Evolutionary conservation across 164 flowering plant genomes (phyloP), one percentile per base, ranked within the genome.

Genomic region (Aristolochia fimbriata): DNA sequence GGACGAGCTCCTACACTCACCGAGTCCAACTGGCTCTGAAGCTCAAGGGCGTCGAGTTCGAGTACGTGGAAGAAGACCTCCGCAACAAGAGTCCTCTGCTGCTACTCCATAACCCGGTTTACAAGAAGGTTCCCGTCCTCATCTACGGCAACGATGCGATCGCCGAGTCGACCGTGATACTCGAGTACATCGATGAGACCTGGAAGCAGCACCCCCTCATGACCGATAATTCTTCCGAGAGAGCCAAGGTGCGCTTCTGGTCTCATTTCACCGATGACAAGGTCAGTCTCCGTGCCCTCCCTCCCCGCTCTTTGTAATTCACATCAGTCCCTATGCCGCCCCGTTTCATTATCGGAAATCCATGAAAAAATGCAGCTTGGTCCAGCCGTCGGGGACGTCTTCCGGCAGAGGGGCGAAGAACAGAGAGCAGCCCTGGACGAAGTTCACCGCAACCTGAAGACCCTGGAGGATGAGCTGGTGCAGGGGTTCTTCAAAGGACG

Each of bases 41-140:
- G 62, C 67, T 66, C 51, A 70, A 70, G 62, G 70, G 66, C 3
- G 66, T 70, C 16, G 73, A 70, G 49, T 70, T 52, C 33, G 70
- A 70, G 57, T 66, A 65, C 55, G 10, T 58, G 1, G 73, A 70
- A 21, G 73, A 70, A 48, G 70, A 70, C 24, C 63, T 62, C 5
- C 41, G 47, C 57, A 62, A 65, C 66, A 70, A 70, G 66, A 70
- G 73, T 56, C 51, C 63, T 17, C 37, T 25, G 8, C 60, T 70
- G 20, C 49, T 66, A 22, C 59, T 22, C 23, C 58, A 58, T 55
- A 70, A 70, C 61, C 73, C 70, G 24, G 67, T 70, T 9, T 56
- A 70, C 57, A 66, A 70, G 63, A 70, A 65, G 57, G 70, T 70
- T 33, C 73, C 73, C 2, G 59, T 70, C 54, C 73, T 70, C 47